Evolutionary conservation across 2,329 filamentous ascomycete species (phyloP), one percentile per base, ranked within the genome.

Genomic region (Xylariaceae sp.): DNA sequence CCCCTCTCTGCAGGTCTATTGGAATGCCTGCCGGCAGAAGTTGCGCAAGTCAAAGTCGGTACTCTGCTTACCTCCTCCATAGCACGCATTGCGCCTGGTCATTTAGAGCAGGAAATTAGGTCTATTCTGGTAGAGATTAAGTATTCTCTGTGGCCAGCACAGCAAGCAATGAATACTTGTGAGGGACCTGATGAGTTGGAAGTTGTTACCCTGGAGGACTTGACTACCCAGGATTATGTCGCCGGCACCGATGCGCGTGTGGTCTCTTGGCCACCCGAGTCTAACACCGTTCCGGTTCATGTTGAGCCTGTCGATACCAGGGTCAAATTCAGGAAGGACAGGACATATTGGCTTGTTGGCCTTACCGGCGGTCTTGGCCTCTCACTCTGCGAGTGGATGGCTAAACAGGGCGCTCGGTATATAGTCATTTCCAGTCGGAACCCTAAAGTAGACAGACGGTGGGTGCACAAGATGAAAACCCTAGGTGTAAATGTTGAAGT

Each of bases 381-480:
- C 0, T 53, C 51, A 1, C 53, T 61, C 5, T 49, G 48, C 5
- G 34, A 58, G 10, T 61, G 57, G 57, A 61, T 61, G 59, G 47
- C 40, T 15, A 8, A 47, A 1, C 52, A 42, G 1, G 59, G 59
- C 1, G 59, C 59, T 12, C 48, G 47, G 15, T 47, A 58, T n/a
- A 9, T 61, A 1, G 57, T 36, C 6, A 10, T 61, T 2, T 34
- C 57, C 1, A 57, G 52, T 3, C 41, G 54, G 16, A 51, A 49
- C 12, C 60, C 58, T 2, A 54, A 54, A 8, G 21, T 61, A 6
- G 50, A 26, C 26, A 26, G 8, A 26, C 26, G 26, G 26, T 26
- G 26, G 26, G 26, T 26, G 26, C 4, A 26, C 26, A 26, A 26
- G 26, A 26, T 26, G 26, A 8, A 26, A 26, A 26, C 4, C 26